These are phyloP conservation scores for Phytopythium aichiense DNA, from an alignment of 352 stramenopile genomes.

Conservation along the genomic window DNA sequence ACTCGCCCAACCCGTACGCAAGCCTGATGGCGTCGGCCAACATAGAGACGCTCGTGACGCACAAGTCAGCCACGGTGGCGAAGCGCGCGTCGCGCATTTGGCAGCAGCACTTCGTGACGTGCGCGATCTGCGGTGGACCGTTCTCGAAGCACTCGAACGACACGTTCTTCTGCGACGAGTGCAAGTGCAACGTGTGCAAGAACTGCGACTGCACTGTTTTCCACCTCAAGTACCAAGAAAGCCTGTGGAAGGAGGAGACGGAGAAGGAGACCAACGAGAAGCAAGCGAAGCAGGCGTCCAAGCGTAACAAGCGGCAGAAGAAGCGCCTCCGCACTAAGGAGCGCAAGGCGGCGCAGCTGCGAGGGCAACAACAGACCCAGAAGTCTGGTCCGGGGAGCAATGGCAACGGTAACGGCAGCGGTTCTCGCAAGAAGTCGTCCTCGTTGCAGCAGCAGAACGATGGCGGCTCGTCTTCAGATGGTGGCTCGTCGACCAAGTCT, in stretches of 20 bases:
- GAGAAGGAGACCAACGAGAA: slow-evolving; percentile 90
- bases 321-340: slow-evolving; percentile 83
- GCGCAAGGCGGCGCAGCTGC: slow-evolving; percentile 62
- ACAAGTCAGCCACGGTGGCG: slow-evolving; percentile 93
- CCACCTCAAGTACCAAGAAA: slow-evolving; percentile 97
- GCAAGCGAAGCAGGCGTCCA: slow-evolving; percentile 84
- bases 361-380: slow-evolving; percentile 30
- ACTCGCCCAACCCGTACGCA: slow-evolving; percentile 87
- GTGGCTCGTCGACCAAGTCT: slow-evolving; percentile 38
- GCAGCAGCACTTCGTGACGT: slow-evolving; percentile 98
- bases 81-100: slow-evolving; percentile 97
- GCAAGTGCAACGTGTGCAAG: slow-evolving; percentile 97
- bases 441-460: slow-evolving; percentile 32
- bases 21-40: slow-evolving; percentile 87
- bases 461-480: slow-evolving; percentile 43
- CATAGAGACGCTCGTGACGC: slow-evolving; percentile 91
- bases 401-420: slow-evolving; percentile 23
- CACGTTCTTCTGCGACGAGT: slow-evolving; percentile 97
- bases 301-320: slow-evolving; percentile 83
- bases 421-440: slow-evolving; percentile 23
- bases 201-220: slow-evolving; percentile 97
- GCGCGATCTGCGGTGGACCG: slow-evolving; percentile 93
- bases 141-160: slow-evolving; percentile 95
- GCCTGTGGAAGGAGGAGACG: slow-evolving; percentile 92
- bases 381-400: slow-evolving; percentile 19